Evolutionary conservation across 768 basidiomycete genomes (phyloP), one percentile per base, ranked within the genome.

Genomic region (Amanita rimosa): DNA sequence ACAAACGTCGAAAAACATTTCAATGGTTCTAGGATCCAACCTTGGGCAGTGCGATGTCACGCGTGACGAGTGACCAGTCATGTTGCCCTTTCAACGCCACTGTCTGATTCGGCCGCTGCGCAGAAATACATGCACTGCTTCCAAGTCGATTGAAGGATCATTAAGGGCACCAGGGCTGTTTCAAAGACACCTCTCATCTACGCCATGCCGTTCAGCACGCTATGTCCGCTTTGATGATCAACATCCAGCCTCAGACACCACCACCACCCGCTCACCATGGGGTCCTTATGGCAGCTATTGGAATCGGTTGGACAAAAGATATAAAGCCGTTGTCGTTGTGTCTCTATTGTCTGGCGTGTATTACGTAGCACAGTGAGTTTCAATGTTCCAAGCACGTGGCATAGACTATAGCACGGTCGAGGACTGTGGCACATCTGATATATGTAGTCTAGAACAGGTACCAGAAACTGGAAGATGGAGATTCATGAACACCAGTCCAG

Each of bases 391-490:
- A 24, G 5, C 22, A 24, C 22, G 22, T 17, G 39, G 29, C 19
- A 19, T 13, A 26, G 26, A 34, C 17, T 9, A 22, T n/a, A 6
- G 1, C 22, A 3, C 22, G 5, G 22, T 40, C 11, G 13, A 22
- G 13, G 21, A 19, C n/a, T 17, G 35, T 9, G 16, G 22, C 37
- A 33, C 6, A 6, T 17, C 21, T 41, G n/a, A 26, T 38, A 35
- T 6, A n/a, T 27, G 31, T 53, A 93, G 90, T 58, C 70, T 94
- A 22, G 93, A 97, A 60, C 73, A 77, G 58, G 86, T 91, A 0
- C 81, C 85, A 2, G 84, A 93, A 60, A 94, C 90, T 0, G 90
- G 91, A 0, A 68, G 94, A 49, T 84, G 83, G 76, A 66, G 94
- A 17, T 96, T 94, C 61, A 95, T 97, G 78, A 84, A 87, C 58